A percentile compares a stretch with the other conserved stretches of the same genome.
phyloP scores from a whole-genome alignment of 306 rosid genomes.

The Macrotyloma uniflorum region DNA sequence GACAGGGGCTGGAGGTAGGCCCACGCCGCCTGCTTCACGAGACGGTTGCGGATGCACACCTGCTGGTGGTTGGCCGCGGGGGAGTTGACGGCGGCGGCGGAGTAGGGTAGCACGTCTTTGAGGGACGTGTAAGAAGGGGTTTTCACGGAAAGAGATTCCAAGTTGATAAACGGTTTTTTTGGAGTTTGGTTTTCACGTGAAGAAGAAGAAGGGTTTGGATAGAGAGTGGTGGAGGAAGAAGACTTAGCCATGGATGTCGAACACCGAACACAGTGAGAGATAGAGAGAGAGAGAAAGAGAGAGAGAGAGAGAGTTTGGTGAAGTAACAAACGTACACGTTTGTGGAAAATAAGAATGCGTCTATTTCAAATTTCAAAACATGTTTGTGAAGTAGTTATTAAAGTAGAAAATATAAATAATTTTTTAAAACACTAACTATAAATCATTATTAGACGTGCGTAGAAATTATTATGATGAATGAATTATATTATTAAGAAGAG shows the following conservation, averaged over 20 bases:
- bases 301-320: not conserved
- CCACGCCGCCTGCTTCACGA: constrained; percentile 95
- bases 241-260: constrained; percentile 29
- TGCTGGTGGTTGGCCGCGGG: constrained; percentile 32
- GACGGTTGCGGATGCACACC: constrained; percentile 60
- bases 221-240: not conserved
- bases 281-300: too few species aligned
- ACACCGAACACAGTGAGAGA: not conserved
- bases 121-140: constrained; percentile 65
- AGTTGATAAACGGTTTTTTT: constrained; percentile 12
- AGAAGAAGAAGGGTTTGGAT: not conserved
- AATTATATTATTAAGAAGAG: too few species aligned
- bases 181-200: not conserved
- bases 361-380: not conserved
- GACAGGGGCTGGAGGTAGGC: constrained; percentile 93
- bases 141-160: constrained; percentile 35
- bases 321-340: not conserved
- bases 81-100: constrained; percentile 24
- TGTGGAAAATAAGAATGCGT: not conserved
- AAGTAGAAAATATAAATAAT: too few species aligned
- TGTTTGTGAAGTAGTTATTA: too few species aligned
- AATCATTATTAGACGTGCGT: too few species aligned
- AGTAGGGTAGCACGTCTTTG: constrained; percentile 63
- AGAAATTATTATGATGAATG: too few species aligned
- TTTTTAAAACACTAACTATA: too few species aligned